Percentiles rank a stretch among this genome's conserved stretches.
These are phyloP conservation scores for Rhodotorula sp. DNA, from an alignment of 1,284 basidiomycete genomes.

Conservation along the genomic window DNA sequence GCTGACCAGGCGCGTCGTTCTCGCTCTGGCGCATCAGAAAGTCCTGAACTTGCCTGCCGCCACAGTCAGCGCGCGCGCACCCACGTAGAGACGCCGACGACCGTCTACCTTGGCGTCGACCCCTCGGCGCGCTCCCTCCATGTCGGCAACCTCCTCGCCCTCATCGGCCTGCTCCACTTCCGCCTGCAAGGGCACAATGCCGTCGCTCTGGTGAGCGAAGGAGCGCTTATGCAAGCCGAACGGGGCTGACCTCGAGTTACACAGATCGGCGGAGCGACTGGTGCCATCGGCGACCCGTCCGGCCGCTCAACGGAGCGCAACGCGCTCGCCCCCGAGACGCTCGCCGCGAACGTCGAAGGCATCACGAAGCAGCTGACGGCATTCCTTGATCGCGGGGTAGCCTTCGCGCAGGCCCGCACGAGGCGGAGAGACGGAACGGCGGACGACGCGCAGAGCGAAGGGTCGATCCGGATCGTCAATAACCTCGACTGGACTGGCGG, in stretches of 20 bases:
- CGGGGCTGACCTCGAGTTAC: not conserved
- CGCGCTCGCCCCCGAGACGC: conserved; percentile 62
- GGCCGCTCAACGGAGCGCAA: conserved; percentile 82
- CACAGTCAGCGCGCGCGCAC: conserved; percentile 24
- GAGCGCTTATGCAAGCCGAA: not conserved
- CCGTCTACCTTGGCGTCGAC: conserved; percentile 70
- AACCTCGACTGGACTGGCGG: conserved; percentile 82
- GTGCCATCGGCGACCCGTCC: conserved; percentile 94
- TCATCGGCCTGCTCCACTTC: conserved; percentile 85
- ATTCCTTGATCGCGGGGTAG: conserved; percentile 70
- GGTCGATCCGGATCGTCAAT: conserved; percentile 64
- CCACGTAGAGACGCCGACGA: conserved; percentile 50
- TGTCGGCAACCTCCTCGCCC: conserved; percentile 88
- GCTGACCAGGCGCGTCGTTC: conserved; percentile 51
- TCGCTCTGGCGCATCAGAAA: not conserved
- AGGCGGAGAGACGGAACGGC: conserved; percentile 44
- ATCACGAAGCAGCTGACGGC: conserved; percentile 67
- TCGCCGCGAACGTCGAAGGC: conserved; percentile 67
- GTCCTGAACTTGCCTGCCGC: not conserved
- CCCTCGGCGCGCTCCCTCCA: conserved; percentile 87
- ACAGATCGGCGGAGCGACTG: conserved; percentile 94
- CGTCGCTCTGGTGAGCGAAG: conserved; percentile 68
- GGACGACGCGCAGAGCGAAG: conserved; percentile 36
- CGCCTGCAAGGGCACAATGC: conserved; percentile 75
- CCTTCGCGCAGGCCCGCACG: conserved; percentile 59